Evolutionary conservation across 768 basidiomycete genomes (phyloP).

Genomic region (Boletales sp.): DNA sequence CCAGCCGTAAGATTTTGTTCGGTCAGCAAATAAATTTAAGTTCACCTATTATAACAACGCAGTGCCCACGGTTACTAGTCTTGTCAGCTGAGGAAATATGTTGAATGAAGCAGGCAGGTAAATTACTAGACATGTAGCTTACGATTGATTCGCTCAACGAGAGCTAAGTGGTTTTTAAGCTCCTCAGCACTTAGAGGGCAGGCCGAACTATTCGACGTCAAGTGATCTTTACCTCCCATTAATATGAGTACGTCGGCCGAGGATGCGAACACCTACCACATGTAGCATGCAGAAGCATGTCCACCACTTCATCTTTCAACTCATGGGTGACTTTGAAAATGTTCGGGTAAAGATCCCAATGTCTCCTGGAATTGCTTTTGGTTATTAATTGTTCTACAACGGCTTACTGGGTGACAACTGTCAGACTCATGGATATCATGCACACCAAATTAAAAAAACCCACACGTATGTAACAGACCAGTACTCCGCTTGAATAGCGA

Average conservation of each 20-base stretch:
- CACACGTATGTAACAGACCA: constrained; percentile 26
- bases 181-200: constrained; percentile 17
- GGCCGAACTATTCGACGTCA: constrained; percentile 26
- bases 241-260: background rate
- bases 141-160: constrained; percentile 27
- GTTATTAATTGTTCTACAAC: background rate
- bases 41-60: constrained; percentile 21
- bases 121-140: background rate
- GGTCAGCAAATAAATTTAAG: background rate
- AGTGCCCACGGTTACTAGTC: constrained; percentile 10
- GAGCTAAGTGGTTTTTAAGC: constrained; percentile 18
- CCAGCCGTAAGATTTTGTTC: constrained; percentile 4
- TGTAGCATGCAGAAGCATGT: constrained; percentile 25
- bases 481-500: constrained; percentile 35
- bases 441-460: background rate
- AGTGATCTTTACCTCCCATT: constrained; percentile 16
- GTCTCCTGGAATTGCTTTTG: constrained; percentile 25
- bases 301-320: constrained; percentile 23
- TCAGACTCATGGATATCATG: constrained; percentile 4
- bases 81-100: constrained; percentile 7
- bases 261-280: constrained; percentile 16
- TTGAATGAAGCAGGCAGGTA: background rate
- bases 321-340: constrained; percentile 23
- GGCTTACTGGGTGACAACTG: background rate
- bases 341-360: constrained; percentile 32